These are phyloP conservation scores for Alnus rubra DNA, from an alignment of 306 rosid species.

Conservation along the genomic window DNA sequence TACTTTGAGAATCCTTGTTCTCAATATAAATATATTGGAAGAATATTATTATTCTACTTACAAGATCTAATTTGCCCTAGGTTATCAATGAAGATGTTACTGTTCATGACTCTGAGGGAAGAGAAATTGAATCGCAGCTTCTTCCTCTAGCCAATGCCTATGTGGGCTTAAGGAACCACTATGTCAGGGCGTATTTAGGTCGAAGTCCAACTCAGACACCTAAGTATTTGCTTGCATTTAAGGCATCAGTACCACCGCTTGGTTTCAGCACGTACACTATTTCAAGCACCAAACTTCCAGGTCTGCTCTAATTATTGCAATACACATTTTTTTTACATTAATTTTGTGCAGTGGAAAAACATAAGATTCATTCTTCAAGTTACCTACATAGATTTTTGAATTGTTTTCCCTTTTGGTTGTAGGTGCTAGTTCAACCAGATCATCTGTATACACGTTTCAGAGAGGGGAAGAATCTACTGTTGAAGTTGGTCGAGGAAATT, in stretches of 20 bases:
- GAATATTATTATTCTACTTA: not conserved
- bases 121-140: constrained; percentile 49
- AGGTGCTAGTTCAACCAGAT: constrained; percentile 62
- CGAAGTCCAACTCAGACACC: constrained; percentile 43
- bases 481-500: constrained; percentile 52
- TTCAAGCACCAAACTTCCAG: constrained; percentile 39
- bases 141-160: constrained; percentile 42
- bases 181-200: constrained; percentile 54
- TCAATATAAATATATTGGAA: not conserved
- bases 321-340: not conserved
- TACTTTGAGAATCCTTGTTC: not conserved
- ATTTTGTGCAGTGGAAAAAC: not conserved
- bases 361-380: constrained; percentile 21
- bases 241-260: constrained; percentile 53
- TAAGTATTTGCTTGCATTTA: constrained; percentile 52
- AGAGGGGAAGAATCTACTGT: constrained; percentile 34
- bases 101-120: constrained; percentile 52
- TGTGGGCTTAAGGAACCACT: constrained; percentile 38
- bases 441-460: constrained; percentile 40
- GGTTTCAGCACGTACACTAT: constrained; percentile 56
- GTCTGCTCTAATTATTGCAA: constrained; percentile 23
- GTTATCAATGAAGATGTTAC: constrained; percentile 44
- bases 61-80: constrained; percentile 24
- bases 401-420: constrained; percentile 29
- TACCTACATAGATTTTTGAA: constrained; percentile 19